Base-by-base conservation (phyloP, 352 stramenopile species). In the Pythium pyrilobum region DNA sequence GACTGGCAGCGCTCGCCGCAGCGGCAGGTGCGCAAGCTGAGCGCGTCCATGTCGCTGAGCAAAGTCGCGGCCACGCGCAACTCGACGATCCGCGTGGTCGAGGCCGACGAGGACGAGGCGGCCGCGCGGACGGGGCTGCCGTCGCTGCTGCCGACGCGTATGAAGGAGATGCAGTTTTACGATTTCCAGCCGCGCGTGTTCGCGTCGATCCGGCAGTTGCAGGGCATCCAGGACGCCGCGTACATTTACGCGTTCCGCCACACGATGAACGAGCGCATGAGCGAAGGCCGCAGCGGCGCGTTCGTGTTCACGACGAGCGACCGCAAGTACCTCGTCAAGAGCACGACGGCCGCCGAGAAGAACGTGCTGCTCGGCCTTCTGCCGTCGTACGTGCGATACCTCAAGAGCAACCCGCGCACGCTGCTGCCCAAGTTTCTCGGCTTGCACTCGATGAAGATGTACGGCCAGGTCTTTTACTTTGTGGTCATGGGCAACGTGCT, bases 401-500 rank as follows among this genome's bases (percentile, higher is more conserved):
- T 97, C 36, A 87, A 92, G 55, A 91, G 81, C 75, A 94, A 97
- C 53, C 89, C 88, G 8, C 52, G 67, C 18, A 95, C 82, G 43
- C 69, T 97, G 8, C 55, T 97, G n/a, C 84, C 85, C 18, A 85
- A 89, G 8, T 97, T 96, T 57, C 83, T 92, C 10, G 89, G 89
- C 5, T 80, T 92, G 29, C 89, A 97, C 47, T 77, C 81, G 2
- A 93, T 97, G 71, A 91, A 90, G 41, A 92, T 97, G 80, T 97
- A 97, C 60, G 87, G 87, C 7, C 77, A 95, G 45, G 87, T 83
- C 33, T 94, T 94, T 55, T 93, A 89, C 55, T 97, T 97, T 45
- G 82, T 97, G 24, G 89, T 97, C 23, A 97, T 97, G 89, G 81
- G 70, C 41, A 97, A 97, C 53, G 74, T 97, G 41, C 61, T 97